Conservation (phyloP, 2,329 filamentous ascomycete genomes). For the Achaetomium macrosporum region DNA sequence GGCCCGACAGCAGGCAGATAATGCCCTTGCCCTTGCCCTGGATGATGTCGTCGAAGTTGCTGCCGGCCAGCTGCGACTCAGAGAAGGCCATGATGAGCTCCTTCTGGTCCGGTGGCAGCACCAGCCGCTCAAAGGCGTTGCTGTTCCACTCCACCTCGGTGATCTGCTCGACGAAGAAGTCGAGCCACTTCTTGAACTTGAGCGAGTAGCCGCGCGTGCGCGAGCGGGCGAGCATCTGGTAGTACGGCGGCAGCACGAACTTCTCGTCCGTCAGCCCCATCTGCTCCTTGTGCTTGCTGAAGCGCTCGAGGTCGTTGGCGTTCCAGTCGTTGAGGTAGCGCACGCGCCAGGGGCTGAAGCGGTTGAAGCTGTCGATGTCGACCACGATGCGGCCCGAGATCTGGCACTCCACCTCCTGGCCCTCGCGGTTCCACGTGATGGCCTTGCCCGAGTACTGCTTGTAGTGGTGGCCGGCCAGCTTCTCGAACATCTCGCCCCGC, state of each 20-base stretch:
- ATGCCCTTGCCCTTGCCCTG: constrained; percentile 46
- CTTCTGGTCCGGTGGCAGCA: constrained; percentile 45
- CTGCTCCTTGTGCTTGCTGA: constrained; percentile 25
- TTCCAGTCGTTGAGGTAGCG: constrained; percentile 31
- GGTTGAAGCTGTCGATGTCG: constrained; percentile 35
- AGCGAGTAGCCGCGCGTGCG: constrained; percentile 43
- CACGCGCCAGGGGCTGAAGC: constrained; percentile 30
- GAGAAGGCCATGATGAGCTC: constrained; percentile 47
- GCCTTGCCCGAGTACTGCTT: constrained; percentile 39
- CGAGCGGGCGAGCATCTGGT: constrained; percentile 30
- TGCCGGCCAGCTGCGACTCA: constrained; percentile 40
- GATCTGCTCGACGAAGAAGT: constrained; percentile 43
- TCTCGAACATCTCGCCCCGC: constrained; percentile 41
- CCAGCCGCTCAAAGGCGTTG: constrained; percentile 43
- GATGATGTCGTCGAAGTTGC: constrained; percentile 46
- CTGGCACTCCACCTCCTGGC: constrained; percentile 29
- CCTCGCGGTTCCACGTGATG: constrained; percentile 32
- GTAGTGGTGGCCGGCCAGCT: constrained; percentile 42
- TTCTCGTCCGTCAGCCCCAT: constrained; percentile 19
- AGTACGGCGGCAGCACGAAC: constrained; percentile 28
- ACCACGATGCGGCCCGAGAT: constrained; percentile 35
- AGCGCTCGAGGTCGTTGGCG: constrained; percentile 29
- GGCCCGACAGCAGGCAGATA: constrained; percentile 44
- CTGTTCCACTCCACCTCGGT: constrained; percentile 43
- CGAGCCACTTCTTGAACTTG: constrained; percentile 43